Evolutionary conservation across 2,329 filamentous ascomycete species (phyloP).

Genomic region (Fusarium camptoceras): DNA sequence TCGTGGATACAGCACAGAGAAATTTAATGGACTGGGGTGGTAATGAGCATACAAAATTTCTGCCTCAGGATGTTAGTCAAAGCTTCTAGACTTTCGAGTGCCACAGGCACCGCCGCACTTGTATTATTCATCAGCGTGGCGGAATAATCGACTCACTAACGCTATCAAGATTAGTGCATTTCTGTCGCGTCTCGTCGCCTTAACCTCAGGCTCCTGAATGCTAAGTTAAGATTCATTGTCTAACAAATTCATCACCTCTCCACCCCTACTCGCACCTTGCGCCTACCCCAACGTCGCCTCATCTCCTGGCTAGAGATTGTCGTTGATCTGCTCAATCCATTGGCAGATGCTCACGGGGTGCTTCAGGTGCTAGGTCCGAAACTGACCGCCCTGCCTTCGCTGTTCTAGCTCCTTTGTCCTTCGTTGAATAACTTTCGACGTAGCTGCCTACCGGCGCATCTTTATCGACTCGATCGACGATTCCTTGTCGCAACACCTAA

Average conservation of each 20-base stretch:
- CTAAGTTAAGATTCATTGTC: slow-evolving; percentile 41
- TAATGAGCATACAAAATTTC: background rate
- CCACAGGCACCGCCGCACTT: background rate
- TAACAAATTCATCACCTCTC: slow-evolving; percentile 46
- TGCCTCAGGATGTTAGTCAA: slow-evolving; percentile 6
- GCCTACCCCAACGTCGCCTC: slow-evolving; percentile 29
- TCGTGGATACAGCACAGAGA: background rate
- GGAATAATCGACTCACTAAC: background rate
- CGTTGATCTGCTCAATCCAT: slow-evolving; percentile 40
- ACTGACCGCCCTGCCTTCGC: slow-evolving; percentile 49
- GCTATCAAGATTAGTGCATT: background rate
- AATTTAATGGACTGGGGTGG: background rate
- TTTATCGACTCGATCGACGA: slow-evolving; percentile 15
- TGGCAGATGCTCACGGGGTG: slow-evolving; percentile 51
- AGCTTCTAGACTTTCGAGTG: background rate
- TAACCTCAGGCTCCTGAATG: slow-evolving; percentile 41
- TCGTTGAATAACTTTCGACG: slow-evolving; percentile 34
- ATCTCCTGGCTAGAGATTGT: slow-evolving; percentile 32
- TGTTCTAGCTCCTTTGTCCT: slow-evolving; percentile 38
- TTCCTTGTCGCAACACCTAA: slow-evolving; percentile 9
- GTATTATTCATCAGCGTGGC: slow-evolving; percentile 35
- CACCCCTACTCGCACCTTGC: slow-evolving; percentile 35
- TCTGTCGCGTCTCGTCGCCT: slow-evolving; percentile 42
- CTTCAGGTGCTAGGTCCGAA: slow-evolving; percentile 49
- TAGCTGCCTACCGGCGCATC: slow-evolving; percentile 14